Conservation (phyloP, 1,284 basidiomycete genomes). For the Wolfiporia cocos region DNA sequence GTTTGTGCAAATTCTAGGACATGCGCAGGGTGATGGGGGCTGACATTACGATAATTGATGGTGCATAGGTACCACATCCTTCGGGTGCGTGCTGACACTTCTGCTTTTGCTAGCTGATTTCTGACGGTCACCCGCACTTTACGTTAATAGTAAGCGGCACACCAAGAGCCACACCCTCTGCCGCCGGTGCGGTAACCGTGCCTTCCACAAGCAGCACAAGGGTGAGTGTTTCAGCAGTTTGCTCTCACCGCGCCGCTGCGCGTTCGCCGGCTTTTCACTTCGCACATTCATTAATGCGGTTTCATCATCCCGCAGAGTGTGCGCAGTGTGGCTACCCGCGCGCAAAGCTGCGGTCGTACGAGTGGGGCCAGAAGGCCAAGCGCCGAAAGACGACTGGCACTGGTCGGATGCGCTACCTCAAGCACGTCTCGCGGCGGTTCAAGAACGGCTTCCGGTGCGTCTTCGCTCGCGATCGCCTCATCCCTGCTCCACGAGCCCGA, state of each 20-base stretch:
- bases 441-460: constrained; percentile 94
- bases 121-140: constrained; percentile 7
- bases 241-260: background rate
- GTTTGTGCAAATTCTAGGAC: constrained; percentile 36
- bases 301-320: constrained; percentile 54
- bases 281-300: background rate
- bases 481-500: background rate
- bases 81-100: constrained; percentile 54
- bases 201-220: constrained; percentile 98
- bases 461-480: too few species aligned
- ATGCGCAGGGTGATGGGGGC: constrained; percentile 6
- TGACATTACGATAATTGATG: constrained; percentile 20
- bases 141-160: constrained; percentile 81
- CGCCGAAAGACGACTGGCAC: constrained; percentile 98
- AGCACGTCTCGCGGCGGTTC: constrained; percentile 87
- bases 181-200: constrained; percentile 88
- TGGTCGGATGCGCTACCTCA: constrained; percentile 94
- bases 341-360: constrained; percentile 92
- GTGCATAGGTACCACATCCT: constrained; percentile 81
- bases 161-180: constrained; percentile 98
- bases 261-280: background rate
- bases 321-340: constrained; percentile 95
- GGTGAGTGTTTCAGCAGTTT: constrained; percentile 44
- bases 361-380: constrained; percentile 99
- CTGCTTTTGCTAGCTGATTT: background rate